Conservation (phyloP, 2,329 filamentous ascomycete species). For the Coleophoma crateriformis region DNA sequence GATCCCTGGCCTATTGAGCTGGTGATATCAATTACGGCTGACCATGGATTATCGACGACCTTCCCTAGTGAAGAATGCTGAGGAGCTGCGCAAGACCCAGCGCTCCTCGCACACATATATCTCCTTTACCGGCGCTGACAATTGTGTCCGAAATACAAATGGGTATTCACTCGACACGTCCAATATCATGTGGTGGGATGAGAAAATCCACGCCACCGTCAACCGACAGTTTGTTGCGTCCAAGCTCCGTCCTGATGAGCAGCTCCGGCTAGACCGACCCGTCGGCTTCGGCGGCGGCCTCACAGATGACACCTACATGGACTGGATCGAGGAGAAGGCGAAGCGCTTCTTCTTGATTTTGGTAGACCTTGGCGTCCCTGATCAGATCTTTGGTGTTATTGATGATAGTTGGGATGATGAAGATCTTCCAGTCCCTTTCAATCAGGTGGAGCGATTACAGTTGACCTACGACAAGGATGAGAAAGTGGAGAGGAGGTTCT, state of each 20-base stretch:
- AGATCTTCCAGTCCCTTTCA: constrained; percentile 63
- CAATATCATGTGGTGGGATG: constrained; percentile 58
- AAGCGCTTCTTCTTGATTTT: constrained; percentile 68
- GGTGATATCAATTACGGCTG: not conserved
- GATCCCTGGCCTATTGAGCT: too few species aligned
- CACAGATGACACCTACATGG: constrained; percentile 71
- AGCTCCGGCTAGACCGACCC: constrained; percentile 54
- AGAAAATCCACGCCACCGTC: constrained; percentile 63
- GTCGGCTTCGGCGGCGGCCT: constrained; percentile 60
- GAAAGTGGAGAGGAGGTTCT: constrained; percentile 63
- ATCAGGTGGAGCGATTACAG: constrained; percentile 58
- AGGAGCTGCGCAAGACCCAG: constrained; percentile 11
- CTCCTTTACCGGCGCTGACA: constrained; percentile 19
- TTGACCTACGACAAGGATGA: constrained; percentile 55
- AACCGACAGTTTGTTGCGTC: constrained; percentile 62
- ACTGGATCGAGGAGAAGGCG: constrained; percentile 68
- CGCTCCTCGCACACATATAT: constrained; percentile 23
- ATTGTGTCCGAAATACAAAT: constrained; percentile 14
- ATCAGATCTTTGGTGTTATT: constrained; percentile 70
- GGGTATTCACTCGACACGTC: constrained; percentile 18
- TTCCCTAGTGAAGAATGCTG: constrained; percentile 16
- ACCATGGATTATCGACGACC: constrained; percentile 23
- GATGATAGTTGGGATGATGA: constrained; percentile 74
- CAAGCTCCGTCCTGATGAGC: constrained; percentile 57
- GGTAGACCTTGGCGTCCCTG: constrained; percentile 62